Evolutionary conservation across 2,329 filamentous ascomycete species (phyloP), one percentile per base, ranked within the genome.

Genomic region (Tothia fuscella): DNA sequence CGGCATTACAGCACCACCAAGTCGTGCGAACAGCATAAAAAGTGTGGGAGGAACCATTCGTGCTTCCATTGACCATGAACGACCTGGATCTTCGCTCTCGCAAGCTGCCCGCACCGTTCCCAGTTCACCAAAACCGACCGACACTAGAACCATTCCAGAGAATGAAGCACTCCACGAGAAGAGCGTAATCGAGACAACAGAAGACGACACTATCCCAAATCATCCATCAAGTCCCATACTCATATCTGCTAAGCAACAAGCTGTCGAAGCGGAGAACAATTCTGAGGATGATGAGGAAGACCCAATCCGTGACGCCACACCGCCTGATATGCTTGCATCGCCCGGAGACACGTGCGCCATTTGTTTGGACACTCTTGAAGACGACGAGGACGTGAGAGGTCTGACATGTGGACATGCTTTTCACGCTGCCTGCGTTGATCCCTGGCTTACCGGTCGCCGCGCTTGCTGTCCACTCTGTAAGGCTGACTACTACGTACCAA

Each of bases 391-490:
- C 56, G 80, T 98, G 38, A 84, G 91, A 51, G 91, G 91, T 2
- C 66, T 98, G 47, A 87, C 85, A 3, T 98, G 91, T 55, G 91
- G 91, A n/a, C 91, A 98, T 61, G 88, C 89, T 41, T 98, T 96
- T 74, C 91, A 98, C 59, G 88, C 87, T 38, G 84, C 82, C 29
- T 98, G 91, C 57, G 76, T 98, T 37, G 91, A 98, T 53, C 91
- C 91, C 9, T 98, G 91, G 91, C 67, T 98, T 48, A 98, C 91
- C 7, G 88, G 83, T 56, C 78, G 91, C 48, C 80, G 89, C 50
- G 91, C 91, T 20, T 96, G 89, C 67, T 98, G 91, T 59, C 91
- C 91, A 5, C 78, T 98, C 5, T 98, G 91, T 70, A 98, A 98
- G 65, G 85, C 89, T 30, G 91, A 98, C 57, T 98, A 96, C 61